Evolutionary conservation across 768 basidiomycete genomes (phyloP).

Genomic region (Tephrocybe sp.): DNA sequence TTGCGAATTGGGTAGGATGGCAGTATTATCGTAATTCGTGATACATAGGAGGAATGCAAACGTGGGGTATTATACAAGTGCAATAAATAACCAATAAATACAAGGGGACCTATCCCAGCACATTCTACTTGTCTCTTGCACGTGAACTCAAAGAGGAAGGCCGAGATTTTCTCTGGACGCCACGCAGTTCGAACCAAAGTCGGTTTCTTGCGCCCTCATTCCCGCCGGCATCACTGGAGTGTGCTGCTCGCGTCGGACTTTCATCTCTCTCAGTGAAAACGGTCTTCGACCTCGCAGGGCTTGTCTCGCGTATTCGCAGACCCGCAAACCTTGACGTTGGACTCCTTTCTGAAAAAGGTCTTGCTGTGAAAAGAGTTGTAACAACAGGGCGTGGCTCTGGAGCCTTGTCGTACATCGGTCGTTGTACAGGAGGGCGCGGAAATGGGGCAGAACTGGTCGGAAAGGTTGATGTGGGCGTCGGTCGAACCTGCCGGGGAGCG

Average conservation of each 20-base stretch:
- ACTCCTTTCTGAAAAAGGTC: constrained; percentile 37
- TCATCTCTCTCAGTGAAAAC: constrained; percentile 12
- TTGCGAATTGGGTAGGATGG: constrained; percentile 99
- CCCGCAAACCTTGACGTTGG: constrained; percentile 33
- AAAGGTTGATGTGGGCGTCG: constrained; percentile 1
- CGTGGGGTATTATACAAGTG: constrained; percentile 7
- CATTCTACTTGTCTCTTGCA: no score
- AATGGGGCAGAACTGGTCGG: background rate
- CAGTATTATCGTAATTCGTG: constrained; percentile 93
- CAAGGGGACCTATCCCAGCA: constrained; percentile 30
- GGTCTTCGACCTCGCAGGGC: constrained; percentile 21
- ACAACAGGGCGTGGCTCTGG: constrained; percentile 16
- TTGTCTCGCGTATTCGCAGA: constrained; percentile 25
- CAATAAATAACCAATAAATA: constrained; percentile 18
- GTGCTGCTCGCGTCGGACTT: constrained; percentile 22
- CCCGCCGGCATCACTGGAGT: constrained; percentile 28
- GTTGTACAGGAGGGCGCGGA: constrained; percentile 8
- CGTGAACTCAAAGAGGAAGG: constrained; percentile 43
- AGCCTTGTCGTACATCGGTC: constrained; percentile 16
- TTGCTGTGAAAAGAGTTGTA: constrained; percentile 23
- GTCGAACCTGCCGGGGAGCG: constrained; percentile 34
- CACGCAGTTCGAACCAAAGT: constrained; percentile 57
- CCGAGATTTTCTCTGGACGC: constrained; percentile 46
- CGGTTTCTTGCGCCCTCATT: constrained; percentile 41
- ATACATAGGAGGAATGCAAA: constrained; percentile 15